Evolutionary conservation across 1,284 basidiomycete species (phyloP), one percentile per base, ranked within the genome.

Genomic region (Boletellus deceptivus): DNA sequence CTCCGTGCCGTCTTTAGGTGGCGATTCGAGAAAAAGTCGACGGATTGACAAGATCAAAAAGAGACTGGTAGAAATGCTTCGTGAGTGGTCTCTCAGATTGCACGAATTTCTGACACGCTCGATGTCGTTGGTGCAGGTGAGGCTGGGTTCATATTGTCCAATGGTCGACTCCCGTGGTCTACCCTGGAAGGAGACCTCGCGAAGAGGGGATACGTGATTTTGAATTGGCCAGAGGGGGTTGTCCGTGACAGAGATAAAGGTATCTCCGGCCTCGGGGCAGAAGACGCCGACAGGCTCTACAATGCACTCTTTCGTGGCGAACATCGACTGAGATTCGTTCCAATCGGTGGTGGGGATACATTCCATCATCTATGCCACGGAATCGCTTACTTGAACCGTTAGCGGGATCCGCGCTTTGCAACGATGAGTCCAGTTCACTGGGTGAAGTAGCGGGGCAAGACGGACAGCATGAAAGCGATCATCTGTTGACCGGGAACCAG

Each of bases 141-240:
- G 18, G 39, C 47, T 1, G 40, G 39, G 3, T 57, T 57, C 9
- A 37, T 5, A 2, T 8, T 59, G 9, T 17, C 48, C 1, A 41
- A 43, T 0, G 31, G 44, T 42, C 42, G 49, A 5, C 50, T 59
- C 0, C 59, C 50, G 4, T 61, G 59, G 58, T 58, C 48, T 1
- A 59, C 49, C 3, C 39, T 60, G 3, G 39, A 27, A n/a, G n/a
- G n/a, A n/a, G n/a, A n/a, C n/a, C n/a, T n/a, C n/a, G n/a, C n/a
- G n/a, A n/a, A n/a, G n/a, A 42, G 43, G 6, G 52, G 52, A 8
- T 54, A 58, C 13, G 18, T 1, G 35, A 55, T 58, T 18, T 0
- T 39, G 22, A 55, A 60, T 17, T 58, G 55, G 56, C 55, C 55
- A 0, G 18, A 48, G 3, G 49, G 37, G 0, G 46, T 59, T 1